These are phyloP conservation scores for Pseudogymnoascus sp. DNA, from an alignment of 2,329 filamentous ascomycete species.

Conservation along the genomic window DNA sequence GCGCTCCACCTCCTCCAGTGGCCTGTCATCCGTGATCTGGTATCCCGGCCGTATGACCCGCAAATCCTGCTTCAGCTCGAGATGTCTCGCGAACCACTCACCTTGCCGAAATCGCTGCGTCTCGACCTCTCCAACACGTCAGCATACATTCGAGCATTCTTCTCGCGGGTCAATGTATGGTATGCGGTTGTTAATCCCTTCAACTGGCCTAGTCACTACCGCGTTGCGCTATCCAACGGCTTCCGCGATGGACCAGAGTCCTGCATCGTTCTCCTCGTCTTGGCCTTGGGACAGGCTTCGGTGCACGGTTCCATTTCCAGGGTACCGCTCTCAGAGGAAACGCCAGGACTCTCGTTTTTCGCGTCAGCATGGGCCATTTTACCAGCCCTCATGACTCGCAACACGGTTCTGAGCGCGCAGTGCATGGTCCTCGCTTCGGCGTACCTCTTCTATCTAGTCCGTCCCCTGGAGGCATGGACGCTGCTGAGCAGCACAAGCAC, in stretches of 20 bases:
- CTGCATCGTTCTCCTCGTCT: conserved; percentile 70
- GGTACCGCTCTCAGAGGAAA: conserved; percentile 58
- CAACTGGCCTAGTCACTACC: conserved; percentile 68
- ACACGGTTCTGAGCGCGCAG: conserved; percentile 68
- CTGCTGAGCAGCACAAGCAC: conserved; percentile 70
- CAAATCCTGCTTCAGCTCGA: conserved; percentile 75
- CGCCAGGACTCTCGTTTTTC: conserved; percentile 71
- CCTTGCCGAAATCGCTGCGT: conserved; percentile 53
- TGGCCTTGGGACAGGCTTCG: conserved; percentile 69
- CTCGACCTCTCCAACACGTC: conserved; percentile 67
- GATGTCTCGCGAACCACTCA: conserved; percentile 68
- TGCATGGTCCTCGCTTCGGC: conserved; percentile 74
- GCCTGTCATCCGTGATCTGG: conserved; percentile 69
- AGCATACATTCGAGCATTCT: conserved; percentile 70
- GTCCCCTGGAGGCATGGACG: conserved; percentile 76
- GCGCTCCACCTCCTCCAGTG: conserved; percentile 71
- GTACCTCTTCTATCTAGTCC: conserved; percentile 74
- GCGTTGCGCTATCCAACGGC: conserved; percentile 62
- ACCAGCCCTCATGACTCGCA: conserved; percentile 70
- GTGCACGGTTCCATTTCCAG: conserved; percentile 67
- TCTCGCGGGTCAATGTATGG: conserved; percentile 74
- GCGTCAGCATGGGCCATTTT: conserved; percentile 71
- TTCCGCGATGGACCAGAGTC: conserved; percentile 74
- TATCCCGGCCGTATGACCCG: conserved; percentile 68
- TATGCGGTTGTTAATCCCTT: conserved; percentile 80